Conservation (phyloP, 75 land plant species). For the Pinus tabuliformis region DNA sequence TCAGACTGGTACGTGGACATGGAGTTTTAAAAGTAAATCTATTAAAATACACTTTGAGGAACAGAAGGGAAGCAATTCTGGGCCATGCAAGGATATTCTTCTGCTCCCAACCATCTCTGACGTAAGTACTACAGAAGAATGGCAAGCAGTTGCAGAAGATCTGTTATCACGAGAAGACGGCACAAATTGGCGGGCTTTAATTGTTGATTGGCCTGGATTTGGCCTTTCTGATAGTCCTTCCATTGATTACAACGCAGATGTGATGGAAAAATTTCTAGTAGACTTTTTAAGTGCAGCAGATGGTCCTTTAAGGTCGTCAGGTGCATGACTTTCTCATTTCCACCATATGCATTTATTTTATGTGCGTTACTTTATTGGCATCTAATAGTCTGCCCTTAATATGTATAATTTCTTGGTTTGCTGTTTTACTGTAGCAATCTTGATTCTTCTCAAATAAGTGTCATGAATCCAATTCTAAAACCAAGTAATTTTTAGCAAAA, state of each 20-base stretch:
- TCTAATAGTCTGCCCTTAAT: neutral
- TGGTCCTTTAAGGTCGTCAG: constrained; percentile 59
- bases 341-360: neutral
- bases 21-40: constrained; percentile 50
- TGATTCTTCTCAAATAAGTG: neutral
- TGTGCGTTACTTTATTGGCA: neutral
- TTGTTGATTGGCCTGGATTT: constrained; percentile 98
- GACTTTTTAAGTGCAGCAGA: constrained; percentile 66
- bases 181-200: constrained; percentile 53
- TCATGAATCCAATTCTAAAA: neutral
- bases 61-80: constrained; percentile 27
- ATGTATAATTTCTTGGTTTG: neutral
- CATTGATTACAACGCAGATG: constrained; percentile 82
- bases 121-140: constrained; percentile 99
- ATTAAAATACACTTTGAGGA: constrained; percentile 74
- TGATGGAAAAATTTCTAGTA: constrained; percentile 83
- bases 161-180: constrained; percentile 44
- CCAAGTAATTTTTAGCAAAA: neutral
- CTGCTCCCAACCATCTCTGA: constrained; percentile 94
- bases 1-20: constrained; percentile 64
- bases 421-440: neutral
- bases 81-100: constrained; percentile 48
- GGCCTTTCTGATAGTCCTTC: constrained; percentile 90
- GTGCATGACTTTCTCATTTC: constrained; percentile 21
- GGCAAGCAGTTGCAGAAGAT: constrained; percentile 74